Evolutionary conservation across 2,329 filamentous ascomycete genomes (phyloP).

Genomic region (Talaromyces atroroseus): DNA sequence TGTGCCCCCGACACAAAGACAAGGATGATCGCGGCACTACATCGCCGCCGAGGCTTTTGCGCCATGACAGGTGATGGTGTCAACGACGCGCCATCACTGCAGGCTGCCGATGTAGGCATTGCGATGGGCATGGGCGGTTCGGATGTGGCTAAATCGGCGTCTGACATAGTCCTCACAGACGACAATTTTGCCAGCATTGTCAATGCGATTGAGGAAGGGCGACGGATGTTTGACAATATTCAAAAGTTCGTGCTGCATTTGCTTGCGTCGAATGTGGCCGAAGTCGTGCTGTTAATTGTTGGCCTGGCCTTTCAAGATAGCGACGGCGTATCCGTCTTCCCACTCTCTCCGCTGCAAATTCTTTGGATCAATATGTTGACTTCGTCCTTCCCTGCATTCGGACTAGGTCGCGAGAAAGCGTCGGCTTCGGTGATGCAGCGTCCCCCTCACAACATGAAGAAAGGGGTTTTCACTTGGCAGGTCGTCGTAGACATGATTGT

Average conservation of each 20-base stretch:
- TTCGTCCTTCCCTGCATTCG: slow-evolving; percentile 78
- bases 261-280: slow-evolving; percentile 74
- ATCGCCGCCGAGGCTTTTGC: slow-evolving; percentile 68
- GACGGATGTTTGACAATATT: slow-evolving; percentile 83
- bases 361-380: slow-evolving; percentile 92
- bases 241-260: slow-evolving; percentile 81
- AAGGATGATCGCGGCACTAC: slow-evolving; percentile 82
- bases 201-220: slow-evolving; percentile 73
- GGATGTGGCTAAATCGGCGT: slow-evolving; percentile 78
- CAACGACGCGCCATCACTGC: slow-evolving; percentile 78
- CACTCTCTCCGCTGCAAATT: slow-evolving; percentile 76
- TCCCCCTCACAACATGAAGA: slow-evolving; percentile 60
- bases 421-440: slow-evolving; percentile 72
- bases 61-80: slow-evolving; percentile 89
- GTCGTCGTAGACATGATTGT: slow-evolving; percentile 39
- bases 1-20: slow-evolving; percentile 84
- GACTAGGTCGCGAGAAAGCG: slow-evolving; percentile 72
- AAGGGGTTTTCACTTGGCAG: slow-evolving; percentile 38
- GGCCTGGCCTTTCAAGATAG: slow-evolving; percentile 75
- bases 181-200: slow-evolving; percentile 87
- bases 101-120: slow-evolving; percentile 77
- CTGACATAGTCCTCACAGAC: slow-evolving; percentile 58
- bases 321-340: slow-evolving; percentile 70
- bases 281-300: slow-evolving; percentile 73
- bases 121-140: slow-evolving; percentile 82